A percentile compares a stretch with the other conserved stretches of the same genome.
Conservation (phyloP, 768 basidiomycete species). For the Pisolithus microcarpus region DNA sequence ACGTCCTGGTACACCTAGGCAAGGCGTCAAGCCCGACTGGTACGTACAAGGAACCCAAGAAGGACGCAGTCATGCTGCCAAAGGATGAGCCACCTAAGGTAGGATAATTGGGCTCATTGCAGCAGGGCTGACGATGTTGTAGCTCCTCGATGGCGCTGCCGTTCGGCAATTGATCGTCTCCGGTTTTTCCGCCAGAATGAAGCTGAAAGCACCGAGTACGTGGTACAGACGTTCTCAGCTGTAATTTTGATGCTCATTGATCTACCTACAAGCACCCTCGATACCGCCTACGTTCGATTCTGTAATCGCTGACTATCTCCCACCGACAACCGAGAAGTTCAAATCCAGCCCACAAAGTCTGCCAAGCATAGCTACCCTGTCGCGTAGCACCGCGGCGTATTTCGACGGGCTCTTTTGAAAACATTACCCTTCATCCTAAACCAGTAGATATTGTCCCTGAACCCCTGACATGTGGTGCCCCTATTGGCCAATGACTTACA, state of each 20-base stretch:
- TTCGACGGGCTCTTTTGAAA: conserved; percentile 36
- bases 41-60: conserved; percentile 50
- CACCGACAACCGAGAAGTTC: conserved; percentile 25
- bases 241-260: conserved; percentile 4
- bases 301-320: conserved; percentile 67
- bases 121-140: not conserved
- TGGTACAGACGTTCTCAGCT: not conserved
- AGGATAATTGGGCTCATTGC: conserved; percentile 1
- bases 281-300: conserved; percentile 59
- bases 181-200: conserved; percentile 48
- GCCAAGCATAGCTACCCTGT: conserved; percentile 3
- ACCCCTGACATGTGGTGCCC: not conserved
- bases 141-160: conserved; percentile 57
- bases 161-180: conserved; percentile 61
- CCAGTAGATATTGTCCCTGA: conserved; percentile 11
- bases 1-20: conserved; percentile 82
- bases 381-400: conserved; percentile 29
- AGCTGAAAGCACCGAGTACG: conserved; percentile 41
- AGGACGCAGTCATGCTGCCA: conserved; percentile 14
- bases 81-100: conserved; percentile 39
- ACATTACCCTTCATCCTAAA: conserved; percentile 3
- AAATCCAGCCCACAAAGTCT: conserved; percentile 1
- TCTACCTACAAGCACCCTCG: conserved; percentile 29
- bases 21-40: conserved; percentile 73
- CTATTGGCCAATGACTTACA: not conserved